These are phyloP conservation scores for Dalbergia cochinchinensis DNA, from an alignment of 306 rosid genomes.

Conservation along the genomic window DNA sequence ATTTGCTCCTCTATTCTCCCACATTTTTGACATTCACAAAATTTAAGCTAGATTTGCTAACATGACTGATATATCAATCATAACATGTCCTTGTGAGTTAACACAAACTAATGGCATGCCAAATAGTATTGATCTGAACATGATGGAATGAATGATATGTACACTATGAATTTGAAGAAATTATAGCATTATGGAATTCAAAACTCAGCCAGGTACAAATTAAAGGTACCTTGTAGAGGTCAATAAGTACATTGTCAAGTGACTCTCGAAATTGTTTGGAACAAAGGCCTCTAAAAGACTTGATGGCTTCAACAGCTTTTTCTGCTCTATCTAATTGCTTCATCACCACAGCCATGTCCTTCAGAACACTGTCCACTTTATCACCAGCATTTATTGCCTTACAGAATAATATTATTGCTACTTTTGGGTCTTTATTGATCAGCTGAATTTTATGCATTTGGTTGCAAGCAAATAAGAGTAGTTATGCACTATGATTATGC, in stretches of 20 bases:
- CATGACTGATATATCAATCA: no score
- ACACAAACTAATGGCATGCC: no score
- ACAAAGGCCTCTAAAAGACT: conserved; percentile 68
- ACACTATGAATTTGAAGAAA: no score
- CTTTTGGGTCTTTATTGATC: conserved; percentile 80
- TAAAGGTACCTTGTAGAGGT: conserved; percentile 76
- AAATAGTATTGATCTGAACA: no score
- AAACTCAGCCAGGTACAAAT: no score
- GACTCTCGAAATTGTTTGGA: conserved; percentile 86
- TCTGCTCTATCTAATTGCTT: conserved; percentile 81
- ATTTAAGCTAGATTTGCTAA: not conserved
- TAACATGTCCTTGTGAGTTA: no score
- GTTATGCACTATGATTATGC: not conserved
- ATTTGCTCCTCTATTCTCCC: conserved; percentile 85
- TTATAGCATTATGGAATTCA: no score
- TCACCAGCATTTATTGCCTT: conserved; percentile 89
- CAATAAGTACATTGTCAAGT: conserved; percentile 82
- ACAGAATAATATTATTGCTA: conserved; percentile 75
- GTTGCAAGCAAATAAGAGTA: not conserved
- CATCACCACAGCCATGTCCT: conserved; percentile 95
- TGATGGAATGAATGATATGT: no score
- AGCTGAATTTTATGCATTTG: conserved; percentile 52
- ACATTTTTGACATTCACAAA: conserved; percentile 62
- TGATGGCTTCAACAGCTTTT: conserved; percentile 92
- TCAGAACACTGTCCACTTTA: conserved; percentile 82